Evolutionary conservation across 2,329 filamentous ascomycete genomes (phyloP), one percentile per base, ranked within the genome.

Genomic region (Mycogone perniciosa): DNA sequence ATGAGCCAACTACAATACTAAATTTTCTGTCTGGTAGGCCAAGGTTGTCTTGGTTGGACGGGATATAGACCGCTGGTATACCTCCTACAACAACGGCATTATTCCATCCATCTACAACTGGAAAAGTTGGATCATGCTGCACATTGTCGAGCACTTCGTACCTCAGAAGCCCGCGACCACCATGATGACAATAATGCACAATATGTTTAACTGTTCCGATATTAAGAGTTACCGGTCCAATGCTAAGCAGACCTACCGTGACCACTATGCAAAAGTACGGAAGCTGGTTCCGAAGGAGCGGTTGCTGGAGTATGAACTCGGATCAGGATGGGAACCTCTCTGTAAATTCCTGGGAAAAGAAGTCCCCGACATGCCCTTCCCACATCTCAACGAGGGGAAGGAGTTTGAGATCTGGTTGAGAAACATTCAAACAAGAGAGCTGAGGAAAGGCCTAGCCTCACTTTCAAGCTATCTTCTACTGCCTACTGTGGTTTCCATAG

Each of bases 1-100:
- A 20, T 20, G 20, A 20, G 20, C 20, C 20, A 20, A 20, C 20
- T 20, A 20, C 20, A 20, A 20, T 20, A 20, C 20, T 20, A 20
- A 20, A 20, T 20, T 35, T 35, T 35, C 7, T 8, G 33, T 35
- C 33, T 35, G 20, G 20, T 20, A 87, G 52, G 85, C 85, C 52
- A 88, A 87, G 67, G 79, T 88, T 47, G 76, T 89, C 46, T 71
- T 88, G 56, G 85, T 81, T 10, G 82, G 77, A 50, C 77, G 84
- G 43, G 81, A 86, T 52, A 79, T 86, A 38, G 75, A 86, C 64
- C 78, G 79, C 39, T 87, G 84, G 74, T 44, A 35, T 35, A 11
- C 7, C 11, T 35, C 33, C 11, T 35, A 35, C 4, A 35, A 26
- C 11, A 10, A 5, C 3, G 29, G 42, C 29, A 31, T 44, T 4